These are phyloP conservation scores for Brassica nigra DNA, from an alignment of 345 rosid genomes.

Conservation along the genomic window DNA sequence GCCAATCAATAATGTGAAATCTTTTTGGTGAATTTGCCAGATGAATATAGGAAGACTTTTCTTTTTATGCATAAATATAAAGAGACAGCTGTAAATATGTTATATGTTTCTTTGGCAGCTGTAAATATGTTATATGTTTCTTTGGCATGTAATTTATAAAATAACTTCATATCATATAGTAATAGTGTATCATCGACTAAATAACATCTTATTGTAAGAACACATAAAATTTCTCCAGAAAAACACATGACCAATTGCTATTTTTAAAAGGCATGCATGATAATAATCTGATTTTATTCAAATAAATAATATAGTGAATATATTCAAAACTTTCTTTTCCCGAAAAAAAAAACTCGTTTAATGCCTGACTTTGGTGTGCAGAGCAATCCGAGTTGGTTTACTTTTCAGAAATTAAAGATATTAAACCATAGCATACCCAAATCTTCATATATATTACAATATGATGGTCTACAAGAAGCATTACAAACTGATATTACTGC, in stretches of 20 bases:
- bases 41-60: neutral
- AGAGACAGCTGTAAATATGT: neutral
- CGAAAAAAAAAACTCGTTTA: neutral
- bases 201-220: neutral
- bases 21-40: neutral
- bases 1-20: neutral
- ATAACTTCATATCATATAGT: neutral
- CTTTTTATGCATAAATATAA: neutral
- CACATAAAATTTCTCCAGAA: neutral
- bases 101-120: neutral
- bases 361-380: neutral
- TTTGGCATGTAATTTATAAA: neutral
- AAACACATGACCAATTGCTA: neutral
- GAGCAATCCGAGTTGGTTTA: neutral
- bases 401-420: neutral
- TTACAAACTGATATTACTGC: conserved; percentile 17
- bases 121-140: neutral
- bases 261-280: neutral
- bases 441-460: conserved; percentile 21
- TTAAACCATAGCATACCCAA: conserved; percentile 3
- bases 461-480: conserved; percentile 26
- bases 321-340: neutral
- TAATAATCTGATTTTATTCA: neutral
- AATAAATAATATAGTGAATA: neutral
- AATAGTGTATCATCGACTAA: neutral